A percentile compares a stretch with the other conserved stretches of the same genome.
Evolutionary conservation across 495 filamentous ascomycete species (phyloP).

Genomic region (Cercophora scortea): DNA sequence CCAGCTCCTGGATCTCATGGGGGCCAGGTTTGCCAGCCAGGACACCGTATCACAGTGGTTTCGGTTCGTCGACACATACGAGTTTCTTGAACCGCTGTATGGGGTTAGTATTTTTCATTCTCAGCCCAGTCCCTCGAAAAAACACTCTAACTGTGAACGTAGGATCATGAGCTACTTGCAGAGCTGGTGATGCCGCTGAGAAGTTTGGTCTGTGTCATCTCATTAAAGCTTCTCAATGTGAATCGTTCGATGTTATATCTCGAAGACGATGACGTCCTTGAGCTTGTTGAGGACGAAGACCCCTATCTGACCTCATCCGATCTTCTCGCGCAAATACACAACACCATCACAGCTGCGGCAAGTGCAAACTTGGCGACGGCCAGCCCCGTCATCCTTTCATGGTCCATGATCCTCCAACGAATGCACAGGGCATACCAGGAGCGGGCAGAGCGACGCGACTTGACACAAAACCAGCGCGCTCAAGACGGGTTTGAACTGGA

Average conservation of each 20-base stretch:
- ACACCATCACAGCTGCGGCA: conserved; percentile 47
- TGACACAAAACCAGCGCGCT: conserved; percentile 55
- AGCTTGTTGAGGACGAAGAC: conserved; percentile 29
- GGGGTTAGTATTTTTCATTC: conserved; percentile 38
- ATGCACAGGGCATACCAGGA: conserved; percentile 53
- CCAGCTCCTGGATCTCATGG: conserved; percentile 52
- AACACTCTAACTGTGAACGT: conserved; percentile 14
- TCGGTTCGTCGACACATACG: conserved; percentile 52
- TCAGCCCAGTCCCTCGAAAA: not conserved
- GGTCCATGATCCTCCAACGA: conserved; percentile 65
- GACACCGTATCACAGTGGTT: conserved; percentile 65
- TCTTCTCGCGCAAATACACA: conserved; percentile 57
- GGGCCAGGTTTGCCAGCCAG: conserved; percentile 46
- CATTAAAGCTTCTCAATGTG: conserved; percentile 67
- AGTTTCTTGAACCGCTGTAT: conserved; percentile 54
- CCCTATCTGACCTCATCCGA: conserved; percentile 57
- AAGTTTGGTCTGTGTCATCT: conserved; percentile 61
- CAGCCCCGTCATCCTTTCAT: conserved; percentile 64
- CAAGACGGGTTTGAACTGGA: conserved; percentile 45
- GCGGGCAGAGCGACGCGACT: conserved; percentile 50
- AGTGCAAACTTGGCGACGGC: conserved; percentile 39
- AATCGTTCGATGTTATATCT: conserved; percentile 39
- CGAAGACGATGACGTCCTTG: conserved; percentile 26
- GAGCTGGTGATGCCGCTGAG: conserved; percentile 56
- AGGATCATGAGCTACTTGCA: conserved; percentile 33